Conservation (phyloP, 108 stramenopile species). For the Asterionellopsis glacialis region DNA sequence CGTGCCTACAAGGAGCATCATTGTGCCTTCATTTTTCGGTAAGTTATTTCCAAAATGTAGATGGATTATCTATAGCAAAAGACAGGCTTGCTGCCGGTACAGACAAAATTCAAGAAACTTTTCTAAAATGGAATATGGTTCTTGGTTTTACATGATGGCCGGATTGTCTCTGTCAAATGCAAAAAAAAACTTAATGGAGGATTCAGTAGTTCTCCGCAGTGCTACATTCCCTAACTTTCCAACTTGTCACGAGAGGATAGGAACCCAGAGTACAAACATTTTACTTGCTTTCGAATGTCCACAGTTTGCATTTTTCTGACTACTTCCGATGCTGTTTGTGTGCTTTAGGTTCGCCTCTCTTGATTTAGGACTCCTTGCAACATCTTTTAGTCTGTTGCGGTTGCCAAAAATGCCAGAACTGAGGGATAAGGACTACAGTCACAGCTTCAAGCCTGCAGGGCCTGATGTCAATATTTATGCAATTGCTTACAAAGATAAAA, state of each 20-base stretch:
- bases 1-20: conserved; percentile 96
- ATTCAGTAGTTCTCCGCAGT: conserved; percentile 53
- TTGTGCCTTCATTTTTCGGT: conserved; percentile 86
- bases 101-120: neutral
- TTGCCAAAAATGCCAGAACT: conserved; percentile 98
- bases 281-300: conserved; percentile 6
- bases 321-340: conserved; percentile 16
- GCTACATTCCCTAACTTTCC: conserved; percentile 50
- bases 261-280: conserved; percentile 71
- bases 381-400: conserved; percentile 87
- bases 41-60: conserved; percentile 20
- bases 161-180: conserved; percentile 17
- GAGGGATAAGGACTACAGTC: conserved; percentile 50
- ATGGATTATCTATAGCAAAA: conserved; percentile 4
- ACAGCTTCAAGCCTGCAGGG: conserved; percentile 71
- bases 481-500: conserved; percentile 87
- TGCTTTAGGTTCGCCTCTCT: conserved; percentile 85
- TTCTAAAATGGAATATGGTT: conserved; percentile 32
- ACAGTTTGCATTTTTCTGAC: neutral
- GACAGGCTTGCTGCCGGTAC: conserved; percentile 10
- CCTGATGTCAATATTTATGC: conserved; percentile 74
- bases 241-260: conserved; percentile 24
- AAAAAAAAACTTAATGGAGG: conserved; percentile 16
- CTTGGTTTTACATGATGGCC: neutral
- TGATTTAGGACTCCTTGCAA: conserved; percentile 84